A percentile compares a stretch with the other conserved stretches of the same genome.
These are phyloP conservation scores for Umbellularia californica DNA, from an alignment of 164 flowering plant genomes.

Conservation along the genomic window DNA sequence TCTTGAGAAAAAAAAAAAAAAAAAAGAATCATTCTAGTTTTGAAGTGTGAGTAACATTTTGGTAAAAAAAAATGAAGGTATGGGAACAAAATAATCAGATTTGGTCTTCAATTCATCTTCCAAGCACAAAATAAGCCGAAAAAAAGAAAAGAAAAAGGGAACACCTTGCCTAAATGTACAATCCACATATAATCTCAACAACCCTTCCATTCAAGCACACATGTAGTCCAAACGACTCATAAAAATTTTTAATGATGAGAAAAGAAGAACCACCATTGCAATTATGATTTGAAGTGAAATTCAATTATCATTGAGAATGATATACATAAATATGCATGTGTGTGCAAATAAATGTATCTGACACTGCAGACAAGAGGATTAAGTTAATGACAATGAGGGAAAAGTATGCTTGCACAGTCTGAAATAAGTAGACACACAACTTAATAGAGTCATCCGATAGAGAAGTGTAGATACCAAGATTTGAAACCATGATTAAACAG, in stretches of 20 bases:
- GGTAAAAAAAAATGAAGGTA: neutral
- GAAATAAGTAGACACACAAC: neutral
- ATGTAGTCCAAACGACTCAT: neutral
- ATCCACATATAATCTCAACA: neutral
- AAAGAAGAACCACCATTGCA: neutral
- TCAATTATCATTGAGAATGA: neutral
- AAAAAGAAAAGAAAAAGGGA: neutral
- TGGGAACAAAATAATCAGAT: neutral
- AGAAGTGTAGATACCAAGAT: neutral
- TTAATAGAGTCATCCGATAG: neutral
- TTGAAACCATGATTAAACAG: neutral
- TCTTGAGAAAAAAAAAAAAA: neutral
- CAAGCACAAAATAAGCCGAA: neutral
- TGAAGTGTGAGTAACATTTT: neutral
- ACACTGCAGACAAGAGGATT: neutral
- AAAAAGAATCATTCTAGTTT: neutral
- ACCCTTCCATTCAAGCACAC: neutral
- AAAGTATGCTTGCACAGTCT: neutral
- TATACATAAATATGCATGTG: neutral
- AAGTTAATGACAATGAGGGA: neutral
- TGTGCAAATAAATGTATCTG: neutral
- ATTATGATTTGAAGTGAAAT: neutral
- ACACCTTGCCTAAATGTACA: neutral
- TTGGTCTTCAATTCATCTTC: neutral
- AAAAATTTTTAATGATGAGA: neutral